These are phyloP conservation scores for Boletus subparvulus DNA, from an alignment of 768 basidiomycete species.

Conservation along the genomic window DNA sequence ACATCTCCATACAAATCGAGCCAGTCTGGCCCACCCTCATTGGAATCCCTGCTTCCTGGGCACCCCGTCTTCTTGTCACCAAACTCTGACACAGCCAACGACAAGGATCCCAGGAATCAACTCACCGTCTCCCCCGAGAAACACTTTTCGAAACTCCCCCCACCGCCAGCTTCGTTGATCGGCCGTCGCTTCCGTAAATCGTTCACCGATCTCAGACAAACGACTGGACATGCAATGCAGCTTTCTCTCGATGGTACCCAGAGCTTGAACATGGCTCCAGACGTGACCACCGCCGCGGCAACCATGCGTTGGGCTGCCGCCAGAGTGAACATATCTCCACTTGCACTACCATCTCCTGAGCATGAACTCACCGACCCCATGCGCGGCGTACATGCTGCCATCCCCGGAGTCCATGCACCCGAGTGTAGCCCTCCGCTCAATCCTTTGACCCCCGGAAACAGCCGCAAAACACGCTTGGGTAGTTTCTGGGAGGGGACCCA, in stretches of 20 bases:
- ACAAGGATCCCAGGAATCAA: slow-evolving; percentile 19
- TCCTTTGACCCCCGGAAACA: slow-evolving; percentile 46
- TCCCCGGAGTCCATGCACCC: slow-evolving; percentile 58
- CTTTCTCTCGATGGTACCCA: slow-evolving; percentile 32
- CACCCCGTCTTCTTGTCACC: slow-evolving; percentile 10
- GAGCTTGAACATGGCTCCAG: slow-evolving; percentile 39
- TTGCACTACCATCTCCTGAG: slow-evolving; percentile 88
- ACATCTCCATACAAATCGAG: slow-evolving; percentile 6
- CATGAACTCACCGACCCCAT: slow-evolving; percentile 90
- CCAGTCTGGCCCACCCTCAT: slow-evolving; percentile 4
- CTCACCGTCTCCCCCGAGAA: slow-evolving; percentile 28
- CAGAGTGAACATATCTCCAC: slow-evolving; percentile 78
- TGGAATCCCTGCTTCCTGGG: slow-evolving; percentile 12
- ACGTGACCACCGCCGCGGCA: slow-evolving; percentile 68
- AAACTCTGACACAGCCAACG: slow-evolving; percentile 10
- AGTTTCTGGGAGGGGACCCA: slow-evolving; percentile 80
- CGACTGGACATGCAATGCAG: slow-evolving; percentile 26
- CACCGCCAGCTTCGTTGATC: slow-evolving; percentile 26
- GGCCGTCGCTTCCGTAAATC: slow-evolving; percentile 47
- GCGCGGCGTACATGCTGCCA: slow-evolving; percentile 65
- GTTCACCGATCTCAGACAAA: slow-evolving; percentile 43
- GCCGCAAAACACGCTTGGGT: slow-evolving; percentile 56
- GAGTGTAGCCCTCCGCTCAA: slow-evolving; percentile 35
- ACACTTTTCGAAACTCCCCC: slow-evolving; percentile 25
- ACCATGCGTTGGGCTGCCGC: slow-evolving; percentile 86